Conservation (phyloP, 2,329 filamentous ascomycete species). For the Colletotrichum orbiculare region DNA sequence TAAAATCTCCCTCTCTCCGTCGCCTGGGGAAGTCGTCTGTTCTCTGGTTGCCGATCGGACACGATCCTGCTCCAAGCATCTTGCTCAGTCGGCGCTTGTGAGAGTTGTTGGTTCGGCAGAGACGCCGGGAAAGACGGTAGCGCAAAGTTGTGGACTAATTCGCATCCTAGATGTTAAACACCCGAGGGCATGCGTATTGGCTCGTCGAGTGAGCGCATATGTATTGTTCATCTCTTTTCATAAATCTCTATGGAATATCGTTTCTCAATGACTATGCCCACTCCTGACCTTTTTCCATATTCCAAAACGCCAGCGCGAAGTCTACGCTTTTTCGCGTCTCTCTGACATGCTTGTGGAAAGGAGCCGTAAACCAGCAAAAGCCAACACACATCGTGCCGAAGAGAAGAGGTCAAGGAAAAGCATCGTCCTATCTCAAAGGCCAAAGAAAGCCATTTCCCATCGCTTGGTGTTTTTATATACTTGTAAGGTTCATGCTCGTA, state of each 20-base stretch:
- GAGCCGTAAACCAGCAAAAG: slow-evolving; percentile 5
- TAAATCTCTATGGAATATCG: slow-evolving; percentile 10
- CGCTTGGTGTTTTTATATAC: no score
- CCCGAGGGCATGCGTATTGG: slow-evolving; percentile 5
- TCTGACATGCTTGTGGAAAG: slow-evolving; percentile 8
- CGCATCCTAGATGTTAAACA: slow-evolving; percentile 10
- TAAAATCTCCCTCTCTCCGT: no score
- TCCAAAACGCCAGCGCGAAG: slow-evolving; percentile 30
- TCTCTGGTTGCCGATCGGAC: no score
- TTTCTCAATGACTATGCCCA: slow-evolving; percentile 29
- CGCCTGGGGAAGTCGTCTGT: no score
- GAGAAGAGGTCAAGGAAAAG: neutral
- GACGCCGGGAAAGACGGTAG: no score
- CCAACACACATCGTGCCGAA: slow-evolving; percentile 1
- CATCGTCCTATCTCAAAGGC: neutral
- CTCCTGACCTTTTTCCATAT: slow-evolving; percentile 20
- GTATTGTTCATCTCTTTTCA: slow-evolving; percentile 14
- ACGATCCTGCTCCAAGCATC: no score
- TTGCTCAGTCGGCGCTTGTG: no score
- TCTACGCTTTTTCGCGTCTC: slow-evolving; percentile 13
- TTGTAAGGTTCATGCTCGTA: no score
- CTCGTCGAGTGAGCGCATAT: neutral
- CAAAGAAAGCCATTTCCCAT: no score
- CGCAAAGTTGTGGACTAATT: slow-evolving; percentile 1
- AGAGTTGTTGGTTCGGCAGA: no score